phyloP scores from a whole-genome alignment of 345 rosid species.

The Populus tremula region DNA sequence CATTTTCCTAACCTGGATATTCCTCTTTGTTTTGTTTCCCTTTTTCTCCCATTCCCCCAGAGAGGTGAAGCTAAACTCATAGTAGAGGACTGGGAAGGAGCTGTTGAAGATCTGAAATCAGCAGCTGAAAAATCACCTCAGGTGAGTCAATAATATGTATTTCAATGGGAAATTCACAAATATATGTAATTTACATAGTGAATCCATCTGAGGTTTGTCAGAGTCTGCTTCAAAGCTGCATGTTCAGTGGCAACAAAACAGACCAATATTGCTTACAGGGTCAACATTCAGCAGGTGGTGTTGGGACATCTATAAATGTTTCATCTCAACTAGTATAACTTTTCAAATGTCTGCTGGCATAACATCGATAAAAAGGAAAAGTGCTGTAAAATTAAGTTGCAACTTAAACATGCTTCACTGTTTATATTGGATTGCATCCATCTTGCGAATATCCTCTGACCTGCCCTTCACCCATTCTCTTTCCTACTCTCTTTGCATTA shows the following conservation, averaged over 20 bases:
- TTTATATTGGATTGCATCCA: background rate
- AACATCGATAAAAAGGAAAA: background rate
- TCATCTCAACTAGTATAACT: background rate
- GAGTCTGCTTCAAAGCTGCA: background rate
- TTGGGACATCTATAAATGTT: background rate
- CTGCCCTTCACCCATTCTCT: no score
- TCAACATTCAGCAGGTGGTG: background rate
- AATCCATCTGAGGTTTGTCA: background rate
- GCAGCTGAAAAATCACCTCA: slow-evolving; percentile 88
- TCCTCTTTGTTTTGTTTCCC: background rate
- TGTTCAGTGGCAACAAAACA: background rate
- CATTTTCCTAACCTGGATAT: slow-evolving; percentile 8
- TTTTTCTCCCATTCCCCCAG: slow-evolving; percentile 27
- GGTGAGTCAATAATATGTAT: slow-evolving; percentile 42
- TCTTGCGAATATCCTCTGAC: background rate
- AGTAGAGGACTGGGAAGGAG: slow-evolving; percentile 98
- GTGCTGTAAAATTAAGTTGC: background rate
- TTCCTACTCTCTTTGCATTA: no score
- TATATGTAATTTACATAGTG: no score
- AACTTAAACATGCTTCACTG: background rate
- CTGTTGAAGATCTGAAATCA: slow-evolving; percentile 77
- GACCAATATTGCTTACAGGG: background rate
- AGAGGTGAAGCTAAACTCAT: slow-evolving; percentile 96
- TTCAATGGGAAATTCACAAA: background rate
- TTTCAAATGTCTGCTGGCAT: background rate